Base-by-base conservation (phyloP, 805 yeast genomes). In the Vanderwaltozyma tropicalis region DNA sequence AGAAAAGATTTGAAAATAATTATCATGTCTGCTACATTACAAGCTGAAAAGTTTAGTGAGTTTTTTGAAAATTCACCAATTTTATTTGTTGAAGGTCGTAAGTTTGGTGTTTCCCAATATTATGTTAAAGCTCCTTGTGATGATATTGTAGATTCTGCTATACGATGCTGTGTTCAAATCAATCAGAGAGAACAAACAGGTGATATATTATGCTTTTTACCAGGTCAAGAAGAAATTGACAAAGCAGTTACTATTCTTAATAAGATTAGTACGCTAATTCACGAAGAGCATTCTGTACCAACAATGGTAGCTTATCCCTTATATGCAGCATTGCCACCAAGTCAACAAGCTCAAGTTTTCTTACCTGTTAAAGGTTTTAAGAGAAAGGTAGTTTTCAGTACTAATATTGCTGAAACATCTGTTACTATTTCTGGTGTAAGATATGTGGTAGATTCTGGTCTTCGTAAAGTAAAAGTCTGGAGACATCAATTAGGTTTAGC, bases 211-310 rank as follows among this genome's bases (percentile, higher is more conserved):
- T 89, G 89, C 38, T 92, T 92, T 54, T 63, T 92, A 38, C 88
- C 97, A 0, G 98, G 98, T 44, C 98, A 92, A 59, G 98, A 92
- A 54, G 98, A 92, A 53, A 92, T 92, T 57, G 98, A 92, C 56
- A 80, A 80, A 48, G 80, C 83, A 12, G 86, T 76, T 1, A 71
- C 73, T 13, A 60, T 79, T 1, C 61, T 92, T 39, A 70, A 65
- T 38, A 69, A 71, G 28, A 51, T 80, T 16, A 72, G 88, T 1
- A 81, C 82, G 1, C 68, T 71, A 32, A 58, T 88, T 21, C 85
- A 89, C 0, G 73, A 68, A 41, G 80, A 76, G 17, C 40, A 46
- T 8, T 40, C 45, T 3, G 87, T 88, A 0, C 96, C 96, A 0
- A 49, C 69, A 16, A 65, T 88, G 37, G 75, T 80, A 1, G 78